These are phyloP conservation scores for Malus asiatica DNA, from an alignment of 306 rosid species.

Conservation along the genomic window DNA sequence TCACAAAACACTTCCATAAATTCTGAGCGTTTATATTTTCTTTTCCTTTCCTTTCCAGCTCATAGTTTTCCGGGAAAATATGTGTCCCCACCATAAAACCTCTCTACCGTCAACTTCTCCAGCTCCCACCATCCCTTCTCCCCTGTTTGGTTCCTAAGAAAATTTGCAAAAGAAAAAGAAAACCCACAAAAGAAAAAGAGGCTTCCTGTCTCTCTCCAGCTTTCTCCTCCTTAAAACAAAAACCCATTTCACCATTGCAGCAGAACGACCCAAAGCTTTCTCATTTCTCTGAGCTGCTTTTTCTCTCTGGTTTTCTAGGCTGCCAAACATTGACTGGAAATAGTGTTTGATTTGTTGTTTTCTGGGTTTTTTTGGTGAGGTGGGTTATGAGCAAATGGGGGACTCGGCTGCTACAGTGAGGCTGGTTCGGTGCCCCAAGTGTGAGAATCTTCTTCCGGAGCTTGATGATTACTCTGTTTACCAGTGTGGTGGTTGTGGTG, in stretches of 20 bases:
- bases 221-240: not conserved
- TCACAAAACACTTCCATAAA: constrained; percentile 10
- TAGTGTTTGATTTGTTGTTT: not conserved
- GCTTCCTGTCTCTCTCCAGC: constrained; percentile 5
- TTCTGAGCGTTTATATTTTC: constrained; percentile 19
- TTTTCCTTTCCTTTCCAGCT: not conserved
- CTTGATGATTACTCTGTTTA: constrained; percentile 76
- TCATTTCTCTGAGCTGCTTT: not conserved
- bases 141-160: constrained; percentile 38
- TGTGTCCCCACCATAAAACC: constrained; percentile 27
- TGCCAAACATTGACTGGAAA: constrained; percentile 21
- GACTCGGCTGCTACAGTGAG: constrained; percentile 48
- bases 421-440: constrained; percentile 85
- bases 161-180: constrained; percentile 6
- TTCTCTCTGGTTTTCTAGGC: not conserved
- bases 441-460: constrained; percentile 92
- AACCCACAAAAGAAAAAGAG: constrained; percentile 11
- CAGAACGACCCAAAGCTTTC: not conserved
- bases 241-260: not conserved
- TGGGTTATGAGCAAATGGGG: constrained; percentile 42
- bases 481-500: constrained; percentile 90
- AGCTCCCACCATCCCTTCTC: not conserved
- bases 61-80: constrained; percentile 14
- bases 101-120: not conserved
- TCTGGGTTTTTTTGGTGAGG: constrained; percentile 13